These are phyloP conservation scores for Ascochyta pisi DNA, from an alignment of 2,329 filamentous ascomycete genomes.

Conservation along the genomic window DNA sequence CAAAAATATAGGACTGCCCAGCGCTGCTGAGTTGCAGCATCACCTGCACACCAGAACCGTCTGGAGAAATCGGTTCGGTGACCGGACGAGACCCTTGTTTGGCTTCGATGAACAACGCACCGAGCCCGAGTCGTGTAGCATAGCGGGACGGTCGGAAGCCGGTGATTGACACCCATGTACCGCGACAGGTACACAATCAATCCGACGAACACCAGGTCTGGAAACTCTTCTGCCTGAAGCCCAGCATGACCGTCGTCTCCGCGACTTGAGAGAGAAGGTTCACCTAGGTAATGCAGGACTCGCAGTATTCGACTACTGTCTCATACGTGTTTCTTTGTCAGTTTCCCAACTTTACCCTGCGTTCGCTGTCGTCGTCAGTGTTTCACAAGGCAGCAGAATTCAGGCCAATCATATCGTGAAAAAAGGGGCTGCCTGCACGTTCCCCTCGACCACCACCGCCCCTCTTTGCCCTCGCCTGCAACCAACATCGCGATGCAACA, in stretches of 20 bases:
- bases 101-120: constrained; percentile 19
- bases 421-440: constrained; percentile 34
- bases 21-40: constrained; percentile 27
- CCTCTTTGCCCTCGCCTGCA: not conserved
- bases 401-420: constrained; percentile 29
- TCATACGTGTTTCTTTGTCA: constrained; percentile 26
- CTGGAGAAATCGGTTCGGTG: constrained; percentile 26
- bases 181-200: constrained; percentile 15
- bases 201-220: constrained; percentile 17
- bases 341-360: constrained; percentile 15
- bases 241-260: constrained; percentile 4
- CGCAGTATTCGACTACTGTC: constrained; percentile 26
- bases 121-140: constrained; percentile 10
- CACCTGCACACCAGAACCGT: constrained; percentile 27
- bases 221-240: constrained; percentile 14
- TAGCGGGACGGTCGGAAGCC: constrained; percentile 11
- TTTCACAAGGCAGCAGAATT: constrained; percentile 42
- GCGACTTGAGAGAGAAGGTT: constrained; percentile 7
- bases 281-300: constrained; percentile 19
- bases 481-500: not conserved
- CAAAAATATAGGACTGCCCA: constrained; percentile 20
- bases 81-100: constrained; percentile 22
- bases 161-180: constrained; percentile 13
- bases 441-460: constrained; percentile 7
- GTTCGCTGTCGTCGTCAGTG: constrained; percentile 22